These are phyloP conservation scores for Suillus ampliporus DNA, from an alignment of 768 basidiomycete genomes.

Conservation along the genomic window DNA sequence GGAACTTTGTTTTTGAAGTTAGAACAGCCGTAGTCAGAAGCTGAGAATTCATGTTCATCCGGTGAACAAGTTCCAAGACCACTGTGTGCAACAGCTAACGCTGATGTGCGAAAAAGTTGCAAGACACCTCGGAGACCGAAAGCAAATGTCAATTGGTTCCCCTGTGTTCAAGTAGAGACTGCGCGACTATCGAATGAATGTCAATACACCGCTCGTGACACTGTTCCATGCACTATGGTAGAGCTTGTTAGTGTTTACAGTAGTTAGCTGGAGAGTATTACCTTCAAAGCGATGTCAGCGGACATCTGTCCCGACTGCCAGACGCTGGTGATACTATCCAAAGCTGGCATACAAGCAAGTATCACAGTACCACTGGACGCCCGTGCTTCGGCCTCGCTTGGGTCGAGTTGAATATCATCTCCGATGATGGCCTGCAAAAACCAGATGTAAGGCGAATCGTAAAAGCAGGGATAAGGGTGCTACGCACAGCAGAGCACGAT, in stretches of 20 bases:
- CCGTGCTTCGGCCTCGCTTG: constrained; percentile 69
- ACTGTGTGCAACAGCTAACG: neutral
- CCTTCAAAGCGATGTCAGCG: constrained; percentile 57
- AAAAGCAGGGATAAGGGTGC: neutral
- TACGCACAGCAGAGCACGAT: constrained; percentile 78
- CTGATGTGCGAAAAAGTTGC: neutral
- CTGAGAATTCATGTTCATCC: neutral
- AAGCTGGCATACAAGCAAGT: constrained; percentile 86
- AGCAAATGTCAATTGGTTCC: constrained; percentile 9
- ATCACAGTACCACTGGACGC: constrained; percentile 70
- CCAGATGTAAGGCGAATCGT: constrained; percentile 15
- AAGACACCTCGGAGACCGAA: neutral
- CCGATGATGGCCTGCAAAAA: constrained; percentile 58
- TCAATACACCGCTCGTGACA: constrained; percentile 77
- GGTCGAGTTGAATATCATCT: constrained; percentile 77
- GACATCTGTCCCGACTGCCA: constrained; percentile 82
- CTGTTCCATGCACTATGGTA: constrained; percentile 63
- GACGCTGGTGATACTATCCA: constrained; percentile 81
- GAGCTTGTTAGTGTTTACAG: neutral
- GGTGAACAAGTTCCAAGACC: neutral
- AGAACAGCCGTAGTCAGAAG: neutral
- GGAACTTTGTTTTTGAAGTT: neutral
- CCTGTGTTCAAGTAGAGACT: constrained; percentile 60
- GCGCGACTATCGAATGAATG: constrained; percentile 76
- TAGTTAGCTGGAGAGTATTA: constrained; percentile 39